Percentiles rank a stretch among this genome's conserved stretches.
Evolutionary conservation across 371 early-diverging fungal species (phyloP).

Genomic region (Lichtheimia ornata): DNA sequence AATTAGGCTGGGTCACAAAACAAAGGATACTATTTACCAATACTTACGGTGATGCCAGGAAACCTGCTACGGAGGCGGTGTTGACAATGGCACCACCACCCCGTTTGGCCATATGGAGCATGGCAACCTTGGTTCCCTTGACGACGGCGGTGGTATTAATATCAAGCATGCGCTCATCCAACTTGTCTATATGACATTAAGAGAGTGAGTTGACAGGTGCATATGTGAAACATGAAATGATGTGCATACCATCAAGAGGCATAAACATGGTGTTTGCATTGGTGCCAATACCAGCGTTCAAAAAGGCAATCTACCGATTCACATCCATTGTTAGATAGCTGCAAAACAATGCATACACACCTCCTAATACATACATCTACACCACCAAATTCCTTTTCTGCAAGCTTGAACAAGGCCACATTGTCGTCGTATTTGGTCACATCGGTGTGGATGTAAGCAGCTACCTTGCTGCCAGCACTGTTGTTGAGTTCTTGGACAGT

Average conservation of each 20-base stretch:
- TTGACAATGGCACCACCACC: slow-evolving; percentile 54
- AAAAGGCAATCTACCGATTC: slow-evolving; percentile 10
- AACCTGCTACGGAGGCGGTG: slow-evolving; percentile 28
- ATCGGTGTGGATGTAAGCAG: slow-evolving; percentile 55
- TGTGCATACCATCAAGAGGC: slow-evolving; percentile 7
- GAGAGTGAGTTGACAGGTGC: background rate
- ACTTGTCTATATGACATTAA: background rate
- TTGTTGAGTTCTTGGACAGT: slow-evolving; percentile 41
- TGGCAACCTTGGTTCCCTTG: slow-evolving; percentile 33
- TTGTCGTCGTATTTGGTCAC: slow-evolving; percentile 52
- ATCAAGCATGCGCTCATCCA: slow-evolving; percentile 12
- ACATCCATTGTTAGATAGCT: background rate
- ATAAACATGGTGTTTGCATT: slow-evolving; percentile 11
- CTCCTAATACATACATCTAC: slow-evolving; percentile 47
- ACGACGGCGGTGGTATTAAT: slow-evolving; percentile 14
- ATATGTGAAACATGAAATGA: too few species aligned
- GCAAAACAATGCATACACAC: slow-evolving; percentile 6
- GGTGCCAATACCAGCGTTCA: slow-evolving; percentile 12
- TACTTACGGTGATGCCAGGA: slow-evolving; percentile 10
- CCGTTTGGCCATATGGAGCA: slow-evolving; percentile 40
- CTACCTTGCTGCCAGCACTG: slow-evolving; percentile 21
- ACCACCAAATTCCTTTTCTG: slow-evolving; percentile 51
- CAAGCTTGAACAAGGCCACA: slow-evolving; percentile 42
- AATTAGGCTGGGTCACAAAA: background rate
- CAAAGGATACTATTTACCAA: background rate